A percentile compares a stretch with the other conserved stretches of the same genome.
These are phyloP conservation scores for Pleurozium schreberi DNA, from an alignment of 225 moss, liverwort and hornwort species.

Conservation along the genomic window DNA sequence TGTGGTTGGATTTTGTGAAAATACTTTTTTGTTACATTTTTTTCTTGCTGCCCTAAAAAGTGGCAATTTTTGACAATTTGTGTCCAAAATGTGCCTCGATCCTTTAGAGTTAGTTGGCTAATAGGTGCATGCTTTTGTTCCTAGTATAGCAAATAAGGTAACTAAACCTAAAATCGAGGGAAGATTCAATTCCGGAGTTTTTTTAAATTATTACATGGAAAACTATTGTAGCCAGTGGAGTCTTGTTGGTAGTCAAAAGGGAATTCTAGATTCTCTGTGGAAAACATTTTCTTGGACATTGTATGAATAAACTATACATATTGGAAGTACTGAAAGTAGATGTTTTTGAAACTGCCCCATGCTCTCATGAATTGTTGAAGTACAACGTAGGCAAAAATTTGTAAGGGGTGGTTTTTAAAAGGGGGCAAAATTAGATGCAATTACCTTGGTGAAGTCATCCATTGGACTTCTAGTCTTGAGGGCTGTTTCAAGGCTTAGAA, in stretches of 20 bases:
- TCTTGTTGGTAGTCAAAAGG: background rate
- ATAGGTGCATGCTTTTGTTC: background rate
- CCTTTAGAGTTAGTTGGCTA: too few species aligned
- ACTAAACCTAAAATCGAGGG: background rate
- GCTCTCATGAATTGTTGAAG: rapidly evolving
- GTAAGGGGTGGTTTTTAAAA: rapidly evolving
- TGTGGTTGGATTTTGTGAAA: too few species aligned
- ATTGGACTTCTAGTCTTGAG: rapidly evolving
- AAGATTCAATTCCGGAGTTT: too few species aligned
- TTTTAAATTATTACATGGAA: background rate
- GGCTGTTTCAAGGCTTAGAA: background rate
- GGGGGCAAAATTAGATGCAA: rapidly evolving
- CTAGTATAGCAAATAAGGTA: rapidly evolving
- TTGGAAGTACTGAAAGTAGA: background rate
- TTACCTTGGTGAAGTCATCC: background rate
- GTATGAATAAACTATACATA: background rate
- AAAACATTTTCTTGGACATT: too few species aligned
- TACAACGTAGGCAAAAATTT: background rate
- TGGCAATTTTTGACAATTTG: too few species aligned
- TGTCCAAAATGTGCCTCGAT: too few species aligned
- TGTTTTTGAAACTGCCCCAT: background rate
- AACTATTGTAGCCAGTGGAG: rapidly evolving
- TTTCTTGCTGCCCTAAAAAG: too few species aligned
- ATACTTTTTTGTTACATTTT: too few species aligned
- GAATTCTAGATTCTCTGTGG: background rate